Evolutionary conservation across 257 asterid genomes (phyloP).

Genomic region (Eustoma russellianum): DNA sequence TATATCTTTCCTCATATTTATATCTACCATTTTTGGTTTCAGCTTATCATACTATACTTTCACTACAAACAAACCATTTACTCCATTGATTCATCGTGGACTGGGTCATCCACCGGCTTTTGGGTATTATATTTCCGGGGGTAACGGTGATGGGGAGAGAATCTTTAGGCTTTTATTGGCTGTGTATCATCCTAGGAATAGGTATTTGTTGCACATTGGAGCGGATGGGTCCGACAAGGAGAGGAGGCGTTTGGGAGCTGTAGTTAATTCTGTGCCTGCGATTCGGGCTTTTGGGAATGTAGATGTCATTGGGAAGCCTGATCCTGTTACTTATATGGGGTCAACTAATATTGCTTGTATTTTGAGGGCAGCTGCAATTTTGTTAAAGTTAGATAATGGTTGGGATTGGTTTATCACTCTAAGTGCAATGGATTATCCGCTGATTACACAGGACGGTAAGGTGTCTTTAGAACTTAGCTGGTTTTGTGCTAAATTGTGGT

Average conservation of each 20-base stretch:
- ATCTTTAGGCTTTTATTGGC: constrained; percentile 76
- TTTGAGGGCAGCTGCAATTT: constrained; percentile 73
- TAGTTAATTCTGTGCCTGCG: constrained; percentile 69
- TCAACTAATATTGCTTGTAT: constrained; percentile 74
- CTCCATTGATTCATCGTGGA: constrained; percentile 52
- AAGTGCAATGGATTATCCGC: constrained; percentile 84
- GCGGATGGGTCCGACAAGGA: constrained; percentile 65
- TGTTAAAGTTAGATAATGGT: constrained; percentile 67
- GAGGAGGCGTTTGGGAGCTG: constrained; percentile 53
- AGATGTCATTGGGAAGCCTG: constrained; percentile 95
- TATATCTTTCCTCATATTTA: constrained; percentile 57
- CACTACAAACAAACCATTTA: constrained; percentile 49
- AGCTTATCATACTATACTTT: constrained; percentile 63
- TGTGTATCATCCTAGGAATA: constrained; percentile 94
- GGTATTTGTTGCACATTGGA: constrained; percentile 80
- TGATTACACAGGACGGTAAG: constrained; percentile 94
- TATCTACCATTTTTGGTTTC: constrained; percentile 70
- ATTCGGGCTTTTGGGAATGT: constrained; percentile 80
- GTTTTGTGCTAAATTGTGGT: constrained; percentile 10
- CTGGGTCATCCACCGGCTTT: constrained; percentile 79
- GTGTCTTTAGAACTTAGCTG: constrained; percentile 5
- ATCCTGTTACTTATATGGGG: constrained; percentile 91
- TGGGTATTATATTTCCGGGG: constrained; percentile 83
- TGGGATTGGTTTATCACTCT: constrained; percentile 98
- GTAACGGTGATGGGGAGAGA: constrained; percentile 63